These are phyloP conservation scores for Hypoxylon lenormandii DNA, from an alignment of 495 filamentous ascomycete species.

Conservation along the genomic window DNA sequence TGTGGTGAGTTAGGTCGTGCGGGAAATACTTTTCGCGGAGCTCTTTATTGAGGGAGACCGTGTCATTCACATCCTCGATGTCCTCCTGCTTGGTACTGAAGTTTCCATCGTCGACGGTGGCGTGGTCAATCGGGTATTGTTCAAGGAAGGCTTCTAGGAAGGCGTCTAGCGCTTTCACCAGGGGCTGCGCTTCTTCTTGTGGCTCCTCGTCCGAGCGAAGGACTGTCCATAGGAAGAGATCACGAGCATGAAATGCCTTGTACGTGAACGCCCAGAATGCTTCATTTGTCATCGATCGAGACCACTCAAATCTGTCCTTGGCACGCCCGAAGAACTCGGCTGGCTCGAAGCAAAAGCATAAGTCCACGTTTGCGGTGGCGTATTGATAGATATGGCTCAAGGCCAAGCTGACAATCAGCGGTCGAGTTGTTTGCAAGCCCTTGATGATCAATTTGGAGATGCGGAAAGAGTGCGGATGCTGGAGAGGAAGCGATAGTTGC, in stretches of 20 bases:
- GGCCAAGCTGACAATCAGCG: constrained; percentile 7
- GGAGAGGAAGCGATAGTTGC: constrained; percentile 20
- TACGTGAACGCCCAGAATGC: constrained; percentile 47
- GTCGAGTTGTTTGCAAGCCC: constrained; percentile 6
- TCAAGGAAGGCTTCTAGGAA: constrained; percentile 25
- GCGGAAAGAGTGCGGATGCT: constrained; percentile 30
- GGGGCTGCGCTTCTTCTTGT: background rate
- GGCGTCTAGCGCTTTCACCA: constrained; percentile 27
- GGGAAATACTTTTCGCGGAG: constrained; percentile 29
- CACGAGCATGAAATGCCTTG: constrained; percentile 37
- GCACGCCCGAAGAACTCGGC: constrained; percentile 26
- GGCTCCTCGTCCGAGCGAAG: background rate
- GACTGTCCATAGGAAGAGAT: too few relatives aligned
- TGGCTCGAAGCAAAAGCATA: constrained; percentile 17
- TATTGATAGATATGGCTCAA: constrained; percentile 31
- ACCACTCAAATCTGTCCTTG: constrained; percentile 36
- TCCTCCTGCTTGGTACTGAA: constrained; percentile 15
- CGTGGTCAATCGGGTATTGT: background rate
- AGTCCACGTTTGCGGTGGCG: constrained; percentile 19
- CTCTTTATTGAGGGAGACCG: background rate
- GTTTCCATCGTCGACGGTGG: background rate
- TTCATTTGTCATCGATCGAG: constrained; percentile 4
- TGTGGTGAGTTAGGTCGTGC: constrained; percentile 1
- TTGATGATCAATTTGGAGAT: constrained; percentile 18
- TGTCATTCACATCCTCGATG: constrained; percentile 22